Evolutionary conservation across 371 early-diverging fungal genomes (phyloP).

Genomic region (Mucor sp.): DNA sequence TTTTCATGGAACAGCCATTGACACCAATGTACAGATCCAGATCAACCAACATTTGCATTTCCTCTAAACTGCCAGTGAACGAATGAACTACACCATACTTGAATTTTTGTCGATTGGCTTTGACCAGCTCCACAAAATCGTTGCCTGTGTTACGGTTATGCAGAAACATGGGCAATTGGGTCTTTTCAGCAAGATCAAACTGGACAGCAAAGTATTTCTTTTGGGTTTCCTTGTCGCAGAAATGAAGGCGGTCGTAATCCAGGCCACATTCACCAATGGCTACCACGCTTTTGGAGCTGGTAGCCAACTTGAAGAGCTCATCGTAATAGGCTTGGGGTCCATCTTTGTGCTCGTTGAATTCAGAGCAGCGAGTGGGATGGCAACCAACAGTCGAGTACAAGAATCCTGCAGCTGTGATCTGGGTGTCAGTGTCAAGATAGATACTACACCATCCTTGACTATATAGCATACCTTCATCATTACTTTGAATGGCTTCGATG

Average conservation of each 20-base stretch:
- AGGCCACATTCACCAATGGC: constrained; percentile 95
- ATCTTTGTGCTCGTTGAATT: constrained; percentile 59
- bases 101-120: constrained; percentile 65
- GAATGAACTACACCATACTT: constrained; percentile 94
- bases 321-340: constrained; percentile 69
- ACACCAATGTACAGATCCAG: constrained; percentile 94
- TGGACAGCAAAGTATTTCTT: constrained; percentile 77
- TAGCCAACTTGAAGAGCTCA: constrained; percentile 49
- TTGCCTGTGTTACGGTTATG: constrained; percentile 83
- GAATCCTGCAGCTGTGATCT: constrained; percentile 21
- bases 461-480: constrained; percentile 22
- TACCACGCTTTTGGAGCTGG: constrained; percentile 57
- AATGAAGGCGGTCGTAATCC: constrained; percentile 90
- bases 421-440: neutral
- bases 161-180: constrained; percentile 84
- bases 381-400: constrained; percentile 85
- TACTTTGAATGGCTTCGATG: constrained; percentile 49
- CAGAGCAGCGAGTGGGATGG: constrained; percentile 84
- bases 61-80: constrained; percentile 86
- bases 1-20: constrained; percentile 97
- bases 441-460: neutral
- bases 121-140: constrained; percentile 59
- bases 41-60: constrained; percentile 69
- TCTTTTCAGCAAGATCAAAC: constrained; percentile 78
- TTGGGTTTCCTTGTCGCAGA: constrained; percentile 80